Evolutionary conservation across 164 flowering plant species (phyloP), one percentile per base, ranked within the genome.

Genomic region (Stephania japonica): DNA sequence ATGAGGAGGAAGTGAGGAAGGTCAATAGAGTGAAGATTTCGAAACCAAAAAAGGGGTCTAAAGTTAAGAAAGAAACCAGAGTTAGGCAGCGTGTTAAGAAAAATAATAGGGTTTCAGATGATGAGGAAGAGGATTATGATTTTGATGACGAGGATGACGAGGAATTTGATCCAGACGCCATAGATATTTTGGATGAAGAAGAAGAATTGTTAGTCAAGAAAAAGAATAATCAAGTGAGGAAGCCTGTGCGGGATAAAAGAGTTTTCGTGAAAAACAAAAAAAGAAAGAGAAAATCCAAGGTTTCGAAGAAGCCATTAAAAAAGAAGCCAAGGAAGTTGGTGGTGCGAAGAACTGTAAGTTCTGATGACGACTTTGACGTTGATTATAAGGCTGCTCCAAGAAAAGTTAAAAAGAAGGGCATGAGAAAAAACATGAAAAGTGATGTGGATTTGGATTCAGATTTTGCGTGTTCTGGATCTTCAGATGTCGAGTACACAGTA

Each of bases 401-500:
- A 74, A 81, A 70, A 71, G 49, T 21, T 27, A 70, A 38, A 62
- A 81, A 68, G 75, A 77, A 67, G 25, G 25, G 44, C 3, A 64
- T 62, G 65, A 77, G 67, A 32, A 65, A 73, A 62, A 81, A 27
- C 68, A 79, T 43, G 70, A 78, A 65, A 73, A 53, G 65, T 5
- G 49, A 73, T 75, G 78, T 72, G 26, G 65, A 72, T 38, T 88
- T 90, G 44, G 99, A 89, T 83, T 91, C 93, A 27, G 99, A 92
- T 79, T 79, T 76, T 71, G 78, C 74, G 49, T 73, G 79, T 61
- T 85, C 96, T 53, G 92, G 77, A 66, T 79, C 91, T 75, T 87
- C 98, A 41, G 97, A 88, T 75, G 81, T 32, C 72, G 92, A 93
- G 42, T 93, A 80, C 77, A 89, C 93, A 16, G 81, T 96, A 9